Percentiles rank a stretch among this genome's conserved stretches.
These are phyloP conservation scores for Pleurotus ostreatus DNA, from an alignment of 768 basidiomycete species.

Conservation along the genomic window DNA sequence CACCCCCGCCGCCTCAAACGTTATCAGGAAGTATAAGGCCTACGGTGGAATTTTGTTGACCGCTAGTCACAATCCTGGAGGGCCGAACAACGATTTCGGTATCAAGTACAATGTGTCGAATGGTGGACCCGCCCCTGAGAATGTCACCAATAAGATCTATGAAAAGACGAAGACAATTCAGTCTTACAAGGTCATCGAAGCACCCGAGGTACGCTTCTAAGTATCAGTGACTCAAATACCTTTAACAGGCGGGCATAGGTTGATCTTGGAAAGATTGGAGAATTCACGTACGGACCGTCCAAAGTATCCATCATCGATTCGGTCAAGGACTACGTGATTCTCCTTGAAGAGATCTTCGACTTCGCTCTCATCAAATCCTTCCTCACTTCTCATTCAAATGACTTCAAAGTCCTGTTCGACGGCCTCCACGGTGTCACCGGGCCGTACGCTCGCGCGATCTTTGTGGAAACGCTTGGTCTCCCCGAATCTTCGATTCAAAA, in stretches of 20 bases:
- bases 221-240: not conserved
- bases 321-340: constrained; percentile 79
- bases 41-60: constrained; percentile 96
- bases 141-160: constrained; percentile 92
- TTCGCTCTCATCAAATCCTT: constrained; percentile 89
- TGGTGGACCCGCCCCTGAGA: constrained; percentile 96
- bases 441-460: constrained; percentile 88
- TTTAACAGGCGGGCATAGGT: constrained; percentile 27
- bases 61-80: constrained; percentile 97
- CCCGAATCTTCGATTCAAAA: constrained; percentile 83
- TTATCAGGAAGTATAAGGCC: constrained; percentile 95
- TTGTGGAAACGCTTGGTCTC: constrained; percentile 80
- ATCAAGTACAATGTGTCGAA: constrained; percentile 99
- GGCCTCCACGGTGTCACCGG: constrained; percentile 96
- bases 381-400: constrained; percentile 62
- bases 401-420: constrained; percentile 90
- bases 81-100: constrained; percentile 97
- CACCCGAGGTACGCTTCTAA: constrained; percentile 54
- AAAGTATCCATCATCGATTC: constrained; percentile 92
- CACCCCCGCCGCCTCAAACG: constrained; percentile 93
- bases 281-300: constrained; percentile 76
- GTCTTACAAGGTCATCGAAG: constrained; percentile 81
- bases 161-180: constrained; percentile 85
- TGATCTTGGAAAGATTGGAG: constrained; percentile 80
- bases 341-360: constrained; percentile 90